phyloP scores from a whole-genome alignment of 331 rosid genomes.

The Phaseolus coccineus region DNA sequence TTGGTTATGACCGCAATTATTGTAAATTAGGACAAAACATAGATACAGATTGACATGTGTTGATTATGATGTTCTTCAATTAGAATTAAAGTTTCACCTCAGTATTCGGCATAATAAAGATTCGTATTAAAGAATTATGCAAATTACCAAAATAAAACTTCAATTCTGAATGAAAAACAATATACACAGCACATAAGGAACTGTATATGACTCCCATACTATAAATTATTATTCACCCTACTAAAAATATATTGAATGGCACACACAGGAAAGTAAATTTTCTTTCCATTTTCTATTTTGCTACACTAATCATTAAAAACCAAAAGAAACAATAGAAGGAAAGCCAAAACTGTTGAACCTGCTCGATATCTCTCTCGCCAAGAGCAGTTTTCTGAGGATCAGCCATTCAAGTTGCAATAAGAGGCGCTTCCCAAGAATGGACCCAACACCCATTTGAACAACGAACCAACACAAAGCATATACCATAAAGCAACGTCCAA shows the following conservation, averaged over 20 bases:
- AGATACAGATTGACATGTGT: neutral
- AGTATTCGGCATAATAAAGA: neutral
- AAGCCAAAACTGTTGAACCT: conserved; percentile 61
- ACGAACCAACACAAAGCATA: conserved; percentile 50
- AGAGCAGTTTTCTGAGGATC: conserved; percentile 67
- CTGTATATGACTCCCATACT: neutral
- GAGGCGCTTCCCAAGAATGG: conserved; percentile 54
- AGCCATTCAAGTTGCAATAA: conserved; percentile 91
- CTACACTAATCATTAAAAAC: neutral
- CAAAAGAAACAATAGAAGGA: neutral
- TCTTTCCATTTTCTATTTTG: neutral
- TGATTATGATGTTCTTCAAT: neutral
- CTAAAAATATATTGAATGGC: neutral
- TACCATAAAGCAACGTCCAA: conserved; percentile 54
- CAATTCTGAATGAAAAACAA: neutral
- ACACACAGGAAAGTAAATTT: conserved; percentile 17
- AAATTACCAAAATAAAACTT: neutral
- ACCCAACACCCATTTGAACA: conserved; percentile 78
- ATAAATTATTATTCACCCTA: neutral
- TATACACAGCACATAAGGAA: neutral
- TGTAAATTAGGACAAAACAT: neutral
- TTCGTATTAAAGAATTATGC: neutral
- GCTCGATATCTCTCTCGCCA: conserved; percentile 82
- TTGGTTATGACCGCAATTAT: conserved; percentile 25
- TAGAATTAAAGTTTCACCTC: neutral